Percentiles rank a stretch among this genome's conserved stretches.
Conservation (phyloP, 441 rosid species). For the Hypseocharis bilobata region DNA sequence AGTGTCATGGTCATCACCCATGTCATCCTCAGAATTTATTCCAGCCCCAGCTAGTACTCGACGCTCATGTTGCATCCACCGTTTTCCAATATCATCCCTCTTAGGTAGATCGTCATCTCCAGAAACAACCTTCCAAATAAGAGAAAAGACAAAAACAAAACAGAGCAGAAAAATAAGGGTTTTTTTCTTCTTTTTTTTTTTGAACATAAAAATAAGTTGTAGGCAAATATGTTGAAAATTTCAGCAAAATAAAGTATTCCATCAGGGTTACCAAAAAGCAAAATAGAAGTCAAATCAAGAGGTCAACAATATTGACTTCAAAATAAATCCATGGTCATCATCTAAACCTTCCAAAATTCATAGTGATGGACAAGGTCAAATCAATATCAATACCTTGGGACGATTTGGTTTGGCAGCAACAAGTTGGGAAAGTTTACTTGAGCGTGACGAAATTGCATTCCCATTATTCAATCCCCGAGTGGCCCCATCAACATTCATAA, state of each 20-base stretch:
- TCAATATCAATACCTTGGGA: slow-evolving; percentile 41
- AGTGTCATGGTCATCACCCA: slow-evolving; percentile 26
- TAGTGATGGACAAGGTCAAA: neutral
- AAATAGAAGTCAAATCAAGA: neutral
- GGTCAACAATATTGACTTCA: neutral
- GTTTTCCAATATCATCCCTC: slow-evolving; percentile 90
- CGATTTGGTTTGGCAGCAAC: slow-evolving; percentile 41
- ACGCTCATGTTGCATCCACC: slow-evolving; percentile 74
- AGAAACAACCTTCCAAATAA: slow-evolving; percentile 41
- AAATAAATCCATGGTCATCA: neutral
- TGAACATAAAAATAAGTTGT: neutral
- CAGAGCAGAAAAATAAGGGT: too few relatives aligned
- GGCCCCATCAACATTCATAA: slow-evolving; percentile 32
- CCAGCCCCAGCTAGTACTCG: slow-evolving; percentile 76
- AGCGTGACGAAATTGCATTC: slow-evolving; percentile 19
- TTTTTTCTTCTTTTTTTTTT: too few relatives aligned
- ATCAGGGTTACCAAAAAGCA: too few relatives aligned
- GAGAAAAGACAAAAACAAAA: too few relatives aligned
- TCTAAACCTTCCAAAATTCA: too few relatives aligned
- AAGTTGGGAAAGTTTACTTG: slow-evolving; percentile 43
- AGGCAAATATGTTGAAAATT: neutral
- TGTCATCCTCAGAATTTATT: slow-evolving; percentile 52
- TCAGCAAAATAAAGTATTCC: neutral
- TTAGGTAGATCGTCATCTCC: slow-evolving; percentile 86
- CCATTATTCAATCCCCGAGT: slow-evolving; percentile 23